Evolutionary conservation across 257 asterid genomes (phyloP).

Genomic region (Fraxinus excelsior): DNA sequence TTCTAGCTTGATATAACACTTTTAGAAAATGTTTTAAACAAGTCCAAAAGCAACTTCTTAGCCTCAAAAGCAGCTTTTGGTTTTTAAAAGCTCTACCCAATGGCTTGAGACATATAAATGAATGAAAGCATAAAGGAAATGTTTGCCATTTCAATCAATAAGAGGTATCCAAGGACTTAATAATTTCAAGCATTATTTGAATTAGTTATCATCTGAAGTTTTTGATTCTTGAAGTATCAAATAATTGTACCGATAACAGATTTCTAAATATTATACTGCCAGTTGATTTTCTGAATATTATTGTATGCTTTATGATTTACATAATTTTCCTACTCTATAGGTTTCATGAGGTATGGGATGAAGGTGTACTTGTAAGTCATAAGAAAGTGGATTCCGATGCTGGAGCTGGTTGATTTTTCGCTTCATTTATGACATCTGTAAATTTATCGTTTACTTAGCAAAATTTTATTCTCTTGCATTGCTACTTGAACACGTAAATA

Average conservation of each 20-base stretch:
- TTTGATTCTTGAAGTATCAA: neutral
- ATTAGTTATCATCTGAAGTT: neutral
- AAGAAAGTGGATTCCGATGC: slow-evolving; percentile 56
- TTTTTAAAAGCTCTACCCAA: too few species aligned
- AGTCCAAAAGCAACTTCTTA: too few species aligned
- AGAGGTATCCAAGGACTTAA: neutral
- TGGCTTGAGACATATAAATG: too few species aligned
- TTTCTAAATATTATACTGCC: neutral
- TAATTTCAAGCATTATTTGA: neutral
- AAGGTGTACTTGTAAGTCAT: slow-evolving; percentile 70
- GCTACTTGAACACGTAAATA: neutral
- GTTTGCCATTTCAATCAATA: too few species aligned
- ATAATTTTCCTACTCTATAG: slow-evolving; percentile 31
- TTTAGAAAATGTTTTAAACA: too few species aligned
- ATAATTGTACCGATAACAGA: neutral
- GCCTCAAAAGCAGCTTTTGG: too few species aligned
- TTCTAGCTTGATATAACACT: neutral
- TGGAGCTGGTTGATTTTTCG: slow-evolving; percentile 29
- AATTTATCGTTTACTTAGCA: neutral
- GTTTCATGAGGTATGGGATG: slow-evolving; percentile 78
- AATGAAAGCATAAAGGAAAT: neutral
- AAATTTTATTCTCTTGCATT: neutral
- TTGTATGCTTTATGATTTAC: neutral
- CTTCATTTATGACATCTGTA: neutral
- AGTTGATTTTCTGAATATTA: slow-evolving; percentile 5